These are phyloP conservation scores for Cyberlindnera veronae DNA, from an alignment of 805 yeast genomes.

Conservation along the genomic window DNA sequence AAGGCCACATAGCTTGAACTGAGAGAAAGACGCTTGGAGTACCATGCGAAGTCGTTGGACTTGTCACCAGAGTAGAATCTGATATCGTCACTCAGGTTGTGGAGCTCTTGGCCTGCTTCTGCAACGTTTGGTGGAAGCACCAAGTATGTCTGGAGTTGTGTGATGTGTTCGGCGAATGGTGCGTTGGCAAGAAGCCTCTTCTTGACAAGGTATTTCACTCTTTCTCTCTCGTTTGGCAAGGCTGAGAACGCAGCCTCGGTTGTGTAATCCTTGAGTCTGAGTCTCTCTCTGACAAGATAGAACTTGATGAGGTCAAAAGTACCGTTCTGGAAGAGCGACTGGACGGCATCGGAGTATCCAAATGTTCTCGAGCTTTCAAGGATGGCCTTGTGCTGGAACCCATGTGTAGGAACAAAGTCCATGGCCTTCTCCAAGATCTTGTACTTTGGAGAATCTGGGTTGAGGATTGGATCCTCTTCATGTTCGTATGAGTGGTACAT, in stretches of 20 bases:
- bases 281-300: constrained; percentile 49
- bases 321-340: constrained; percentile 41
- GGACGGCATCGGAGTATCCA: constrained; percentile 50
- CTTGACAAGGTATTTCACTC: constrained; percentile 42
- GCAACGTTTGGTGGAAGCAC: constrained; percentile 59
- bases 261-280: constrained; percentile 36
- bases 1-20: constrained; percentile 67
- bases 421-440: constrained; percentile 28
- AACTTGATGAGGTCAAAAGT: constrained; percentile 52
- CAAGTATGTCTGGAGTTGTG: constrained; percentile 50
- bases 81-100: constrained; percentile 77
- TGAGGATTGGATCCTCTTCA: constrained; percentile 18
- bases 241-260: constrained; percentile 29
- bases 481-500: constrained; percentile 31
- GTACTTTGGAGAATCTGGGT: constrained; percentile 35
- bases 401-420: constrained; percentile 9
- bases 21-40: constrained; percentile 74
- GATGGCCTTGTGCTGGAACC: constrained; percentile 34
- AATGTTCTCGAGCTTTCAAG: constrained; percentile 44
- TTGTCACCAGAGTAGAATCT: constrained; percentile 74
- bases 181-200: constrained; percentile 45
- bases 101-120: constrained; percentile 63
- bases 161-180: constrained; percentile 33
- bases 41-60: constrained; percentile 87
- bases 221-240: constrained; percentile 37